Evolutionary conservation across 176 grass and related monocot genomes (phyloP).

Genomic region (Olyra latifolia): DNA sequence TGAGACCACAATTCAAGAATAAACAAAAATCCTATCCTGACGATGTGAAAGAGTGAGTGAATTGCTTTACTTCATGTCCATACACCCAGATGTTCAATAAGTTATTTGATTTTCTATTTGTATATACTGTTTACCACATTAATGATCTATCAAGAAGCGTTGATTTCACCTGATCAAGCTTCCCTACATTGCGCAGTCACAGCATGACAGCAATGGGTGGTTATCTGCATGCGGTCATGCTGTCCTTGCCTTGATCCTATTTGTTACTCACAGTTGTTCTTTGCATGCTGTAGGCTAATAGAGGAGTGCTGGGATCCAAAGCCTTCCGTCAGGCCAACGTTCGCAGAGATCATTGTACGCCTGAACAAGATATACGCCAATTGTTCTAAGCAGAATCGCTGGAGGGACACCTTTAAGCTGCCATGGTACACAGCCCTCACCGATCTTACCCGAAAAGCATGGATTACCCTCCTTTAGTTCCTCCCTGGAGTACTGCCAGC

Average conservation of each 20-base stretch:
- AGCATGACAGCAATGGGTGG: not conserved
- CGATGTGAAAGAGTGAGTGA: constrained; percentile 80
- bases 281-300: constrained; percentile 59
- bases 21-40: constrained; percentile 69
- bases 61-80: not conserved
- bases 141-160: not conserved
- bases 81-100: not conserved
- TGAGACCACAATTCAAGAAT: constrained; percentile 81
- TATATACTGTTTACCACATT: not conserved
- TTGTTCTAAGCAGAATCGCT: constrained; percentile 54
- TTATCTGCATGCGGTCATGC: not conserved
- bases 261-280: constrained; percentile 1
- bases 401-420: constrained; percentile 82
- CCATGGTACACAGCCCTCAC: constrained; percentile 56
- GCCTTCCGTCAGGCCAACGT: constrained; percentile 60
- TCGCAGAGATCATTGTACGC: constrained; percentile 75
- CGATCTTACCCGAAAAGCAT: constrained; percentile 6
- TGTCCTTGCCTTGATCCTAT: not conserved
- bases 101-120: not conserved
- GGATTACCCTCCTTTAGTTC: not conserved
- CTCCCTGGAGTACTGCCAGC: not conserved
- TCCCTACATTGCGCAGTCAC: not conserved
- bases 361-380: constrained; percentile 56
- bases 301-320: constrained; percentile 79
- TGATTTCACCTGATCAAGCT: not conserved